Base-by-base conservation (phyloP, 73 alveolate genomes). In the Paramecium octaurelia region DNA sequence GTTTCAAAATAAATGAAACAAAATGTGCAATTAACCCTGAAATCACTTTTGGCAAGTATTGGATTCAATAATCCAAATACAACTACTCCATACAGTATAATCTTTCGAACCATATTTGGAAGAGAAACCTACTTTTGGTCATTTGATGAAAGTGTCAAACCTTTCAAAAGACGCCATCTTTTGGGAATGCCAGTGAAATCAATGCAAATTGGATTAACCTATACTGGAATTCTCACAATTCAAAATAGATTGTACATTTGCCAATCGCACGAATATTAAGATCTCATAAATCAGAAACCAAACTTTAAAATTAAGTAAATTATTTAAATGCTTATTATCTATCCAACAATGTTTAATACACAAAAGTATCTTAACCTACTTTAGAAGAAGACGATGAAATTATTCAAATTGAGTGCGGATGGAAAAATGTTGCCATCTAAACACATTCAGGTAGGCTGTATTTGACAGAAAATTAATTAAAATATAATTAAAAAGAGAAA, bases 351-450 rank as follows among this genome's bases (percentile, higher is more conserved):
- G 58, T 46, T 21, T 44, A 38, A 38, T 80, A 80, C 23, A 12
- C 44, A 24, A 80, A 43, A 80, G 27, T 80, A 9, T 46, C 35
- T 0, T 44, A 43, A 34, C 91, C 91, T 18, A 7, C 8, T 43
- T 44, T 80, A 23, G 69, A 80, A 46, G 75, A 40, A 11, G 69
- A 80, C 12, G 91, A 80, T 38, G 91, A 80, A 23, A 80, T 80
- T 46, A 11, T 43, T 1, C 44, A 80, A 80, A 46, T 80, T 21
- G 91, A 40, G 12, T 80, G 91, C n/a, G 91, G 91, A 42, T 80
- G 91, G 91, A 43, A 40, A 12, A 43, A 80, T 24, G 44, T 43
- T 1, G 75, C 73, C 10, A 80, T 80, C 29, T n/a, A n/a, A n/a
- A n/a, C n/a, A n/a, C 73, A 16, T 44, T 42, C 46, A 43, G 91